Evolutionary conservation across 1,139 yeast genomes (phyloP).

Genomic region (Candida mesenterica): DNA sequence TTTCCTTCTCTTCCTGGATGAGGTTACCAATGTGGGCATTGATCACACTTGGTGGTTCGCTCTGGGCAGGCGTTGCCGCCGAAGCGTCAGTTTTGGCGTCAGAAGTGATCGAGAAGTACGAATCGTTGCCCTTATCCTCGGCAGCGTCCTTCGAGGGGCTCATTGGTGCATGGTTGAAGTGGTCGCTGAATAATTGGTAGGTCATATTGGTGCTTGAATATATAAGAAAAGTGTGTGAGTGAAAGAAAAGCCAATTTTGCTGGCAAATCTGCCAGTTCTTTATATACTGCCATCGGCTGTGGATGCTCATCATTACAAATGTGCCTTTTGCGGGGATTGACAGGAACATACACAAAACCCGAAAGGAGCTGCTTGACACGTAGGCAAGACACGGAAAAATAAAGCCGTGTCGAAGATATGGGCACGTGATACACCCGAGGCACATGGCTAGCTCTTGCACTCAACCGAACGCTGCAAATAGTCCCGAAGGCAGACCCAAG

Average conservation of each 20-base stretch:
- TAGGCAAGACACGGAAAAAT: too few relatives aligned
- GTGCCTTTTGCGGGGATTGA: too few relatives aligned
- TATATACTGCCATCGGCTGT: background rate
- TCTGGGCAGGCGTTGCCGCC: slow-evolving; percentile 2
- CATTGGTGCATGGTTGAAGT: slow-evolving; percentile 18
- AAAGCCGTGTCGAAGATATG: too few relatives aligned
- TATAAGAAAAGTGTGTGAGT: background rate
- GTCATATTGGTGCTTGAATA: slow-evolving; percentile 12
- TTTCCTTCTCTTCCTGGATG: slow-evolving; percentile 20
- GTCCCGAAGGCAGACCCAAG: too few relatives aligned
- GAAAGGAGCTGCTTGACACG: too few relatives aligned
- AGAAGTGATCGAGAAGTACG: slow-evolving; percentile 13
- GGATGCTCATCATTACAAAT: too few relatives aligned
- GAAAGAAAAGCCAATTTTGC: too few relatives aligned
- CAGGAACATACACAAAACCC: too few relatives aligned
- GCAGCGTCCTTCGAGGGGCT: slow-evolving; percentile 14
- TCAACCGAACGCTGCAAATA: too few relatives aligned
- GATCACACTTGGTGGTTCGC: slow-evolving; percentile 9
- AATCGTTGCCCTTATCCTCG: slow-evolving; percentile 8
- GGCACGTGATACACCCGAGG: too few relatives aligned
- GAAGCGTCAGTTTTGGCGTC: slow-evolving; percentile 8
- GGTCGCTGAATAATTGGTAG: slow-evolving; percentile 17
- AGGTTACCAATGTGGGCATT: slow-evolving; percentile 18
- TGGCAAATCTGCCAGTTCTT: too few relatives aligned
- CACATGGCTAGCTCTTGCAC: too few relatives aligned